Conservation (phyloP, 306 rosid genomes). For the Corylus heterophylla region DNA sequence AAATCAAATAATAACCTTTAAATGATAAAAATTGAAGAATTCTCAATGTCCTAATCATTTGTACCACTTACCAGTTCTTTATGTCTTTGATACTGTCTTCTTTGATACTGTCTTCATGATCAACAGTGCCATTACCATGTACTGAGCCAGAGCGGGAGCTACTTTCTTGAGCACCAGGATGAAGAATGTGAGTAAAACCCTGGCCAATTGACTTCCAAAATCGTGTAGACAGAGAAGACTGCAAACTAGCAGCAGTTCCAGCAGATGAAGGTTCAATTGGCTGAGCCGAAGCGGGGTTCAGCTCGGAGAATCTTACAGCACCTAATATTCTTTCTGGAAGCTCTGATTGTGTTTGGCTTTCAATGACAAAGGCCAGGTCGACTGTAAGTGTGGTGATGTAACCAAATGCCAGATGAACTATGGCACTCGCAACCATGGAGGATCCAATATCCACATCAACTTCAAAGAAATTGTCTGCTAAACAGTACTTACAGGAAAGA, state of each 20-base stretch:
- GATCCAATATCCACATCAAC: conserved; percentile 92
- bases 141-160: conserved; percentile 38
- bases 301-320: conserved; percentile 68
- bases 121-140: conserved; percentile 33
- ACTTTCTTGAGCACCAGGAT: conserved; percentile 61
- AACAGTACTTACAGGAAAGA: conserved; percentile 59
- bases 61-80: conserved; percentile 41
- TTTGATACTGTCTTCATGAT: conserved; percentile 29
- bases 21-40: neutral
- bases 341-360: conserved; percentile 70
- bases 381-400: conserved; percentile 69
- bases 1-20: conserved; percentile 11
- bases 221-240: conserved; percentile 55
- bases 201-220: conserved; percentile 78
- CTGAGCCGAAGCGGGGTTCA: conserved; percentile 71
- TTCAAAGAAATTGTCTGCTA: conserved; percentile 66
- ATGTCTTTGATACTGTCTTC: conserved; percentile 25
- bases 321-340: conserved; percentile 81
- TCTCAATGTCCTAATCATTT: neutral
- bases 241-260: conserved; percentile 29
- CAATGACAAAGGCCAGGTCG: conserved; percentile 85
- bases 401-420: conserved; percentile 83
- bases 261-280: conserved; percentile 46
- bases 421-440: conserved; percentile 83
- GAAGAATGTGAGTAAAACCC: conserved; percentile 64